Evolutionary conservation across 2,329 filamentous ascomycete genomes (phyloP).

Genomic region (Cladosporium sp.): DNA sequence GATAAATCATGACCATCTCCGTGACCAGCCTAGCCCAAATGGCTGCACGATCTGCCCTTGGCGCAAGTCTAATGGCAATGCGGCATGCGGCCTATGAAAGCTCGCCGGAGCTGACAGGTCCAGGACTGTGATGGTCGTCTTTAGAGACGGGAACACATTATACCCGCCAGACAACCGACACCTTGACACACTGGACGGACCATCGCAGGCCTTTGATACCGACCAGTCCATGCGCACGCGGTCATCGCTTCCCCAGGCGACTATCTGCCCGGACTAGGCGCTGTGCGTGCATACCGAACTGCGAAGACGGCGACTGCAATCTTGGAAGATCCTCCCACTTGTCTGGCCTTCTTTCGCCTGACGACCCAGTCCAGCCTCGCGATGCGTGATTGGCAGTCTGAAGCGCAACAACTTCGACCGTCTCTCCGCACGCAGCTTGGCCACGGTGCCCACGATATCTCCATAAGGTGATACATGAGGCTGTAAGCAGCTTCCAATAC

Average conservation of each 20-base stretch:
- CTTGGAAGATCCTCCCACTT: slow-evolving; percentile 15
- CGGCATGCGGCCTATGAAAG: slow-evolving; percentile 1
- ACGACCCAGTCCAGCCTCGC: slow-evolving; percentile 18
- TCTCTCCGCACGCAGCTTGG: slow-evolving; percentile 27
- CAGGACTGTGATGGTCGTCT: slow-evolving; percentile 3
- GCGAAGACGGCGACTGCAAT: slow-evolving; percentile 11
- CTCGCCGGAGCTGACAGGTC: not conserved
- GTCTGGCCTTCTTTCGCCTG: slow-evolving; percentile 18
- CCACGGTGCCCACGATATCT: slow-evolving; percentile 31
- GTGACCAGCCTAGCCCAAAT: slow-evolving; percentile 9
- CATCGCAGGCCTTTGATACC: not conserved
- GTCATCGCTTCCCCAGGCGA: slow-evolving; percentile 3
- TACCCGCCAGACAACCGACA: slow-evolving; percentile 10
- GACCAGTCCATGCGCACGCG: not conserved
- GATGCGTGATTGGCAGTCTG: slow-evolving; percentile 25
- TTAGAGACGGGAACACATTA: slow-evolving; percentile 2
- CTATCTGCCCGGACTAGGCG: slow-evolving; percentile 8
- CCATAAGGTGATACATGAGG: slow-evolving; percentile 25
- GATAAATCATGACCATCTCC: slow-evolving; percentile 10
- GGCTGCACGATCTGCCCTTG: slow-evolving; percentile 11
- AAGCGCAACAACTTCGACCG: slow-evolving; percentile 25
- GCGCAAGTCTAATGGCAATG: slow-evolving; percentile 3
- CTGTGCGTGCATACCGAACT: not conserved
- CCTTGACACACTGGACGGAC: slow-evolving; percentile 2
- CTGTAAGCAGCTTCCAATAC: not conserved